phyloP scores from a whole-genome alignment of 1,139 yeast species.

The Nakaseomyces uthaithaninus region DNA sequence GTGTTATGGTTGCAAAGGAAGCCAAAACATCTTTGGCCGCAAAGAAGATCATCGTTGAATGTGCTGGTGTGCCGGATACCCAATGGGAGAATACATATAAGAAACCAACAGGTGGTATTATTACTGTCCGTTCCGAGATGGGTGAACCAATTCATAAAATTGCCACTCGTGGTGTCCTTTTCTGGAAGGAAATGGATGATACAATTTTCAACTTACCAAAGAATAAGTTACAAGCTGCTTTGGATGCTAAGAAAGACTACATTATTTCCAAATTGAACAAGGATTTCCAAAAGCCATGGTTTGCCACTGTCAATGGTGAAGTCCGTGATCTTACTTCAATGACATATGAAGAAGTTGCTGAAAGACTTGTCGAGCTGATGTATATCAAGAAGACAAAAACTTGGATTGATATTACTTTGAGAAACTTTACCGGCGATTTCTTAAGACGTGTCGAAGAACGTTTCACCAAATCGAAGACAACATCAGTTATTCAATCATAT shows the following conservation, averaged over 20 bases:
- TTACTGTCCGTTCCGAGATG: slow-evolving; percentile 96
- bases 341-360: slow-evolving; percentile 89
- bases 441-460: slow-evolving; percentile 96
- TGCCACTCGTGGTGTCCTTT: slow-evolving; percentile 94
- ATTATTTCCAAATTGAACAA: slow-evolving; percentile 79
- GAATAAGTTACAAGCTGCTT: slow-evolving; percentile 74
- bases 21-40: slow-evolving; percentile 92
- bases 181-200: slow-evolving; percentile 96
- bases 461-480: slow-evolving; percentile 51
- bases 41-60: slow-evolving; percentile 80
- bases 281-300: slow-evolving; percentile 98
- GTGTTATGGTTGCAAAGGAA: slow-evolving; percentile 97
- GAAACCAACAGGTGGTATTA: slow-evolving; percentile 92
- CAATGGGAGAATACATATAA: slow-evolving; percentile 94
- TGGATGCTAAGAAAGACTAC: slow-evolving; percentile 75
- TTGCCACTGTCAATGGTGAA: slow-evolving; percentile 58
- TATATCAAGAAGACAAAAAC: slow-evolving; percentile 69
- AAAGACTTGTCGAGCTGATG: slow-evolving; percentile 81
- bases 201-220: slow-evolving; percentile 88
- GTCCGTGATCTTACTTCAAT: slow-evolving; percentile 85
- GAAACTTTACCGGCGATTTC: slow-evolving; percentile 80
- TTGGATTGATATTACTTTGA: slow-evolving; percentile 83
- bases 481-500: slow-evolving; percentile 69
- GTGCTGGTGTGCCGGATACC: slow-evolving; percentile 80
- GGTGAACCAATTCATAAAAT: slow-evolving; percentile 99